Conservation (phyloP, 1,284 basidiomycete genomes). For the Leccinum fallax region DNA sequence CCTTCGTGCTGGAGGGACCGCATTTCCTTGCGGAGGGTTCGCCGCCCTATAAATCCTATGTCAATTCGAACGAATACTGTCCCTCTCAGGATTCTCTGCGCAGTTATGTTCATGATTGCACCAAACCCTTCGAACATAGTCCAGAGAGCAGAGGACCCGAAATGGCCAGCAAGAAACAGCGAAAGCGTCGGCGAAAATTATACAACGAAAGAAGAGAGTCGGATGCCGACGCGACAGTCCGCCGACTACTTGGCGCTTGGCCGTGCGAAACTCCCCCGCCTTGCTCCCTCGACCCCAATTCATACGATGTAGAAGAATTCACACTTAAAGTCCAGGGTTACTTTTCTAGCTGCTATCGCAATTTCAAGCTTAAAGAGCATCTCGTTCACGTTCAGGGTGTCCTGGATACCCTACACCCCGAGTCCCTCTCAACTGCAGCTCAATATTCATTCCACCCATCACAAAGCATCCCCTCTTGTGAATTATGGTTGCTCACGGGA, state of each 20-base stretch:
- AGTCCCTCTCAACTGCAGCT: neutral
- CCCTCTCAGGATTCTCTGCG: slow-evolving; percentile 2
- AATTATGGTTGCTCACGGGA: neutral
- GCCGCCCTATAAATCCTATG: slow-evolving; percentile 11
- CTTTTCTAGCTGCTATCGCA: slow-evolving; percentile 20
- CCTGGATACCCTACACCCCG: neutral
- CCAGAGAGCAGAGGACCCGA: slow-evolving; percentile 7
- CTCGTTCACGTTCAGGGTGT: slow-evolving; percentile 17
- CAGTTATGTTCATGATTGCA: slow-evolving; percentile 2
- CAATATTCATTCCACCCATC: slow-evolving; percentile 20
- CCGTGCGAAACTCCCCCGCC: slow-evolving; percentile 6
- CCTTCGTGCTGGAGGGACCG: slow-evolving; percentile 25
- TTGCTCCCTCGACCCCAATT: neutral
- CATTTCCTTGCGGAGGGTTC: slow-evolving; percentile 11
- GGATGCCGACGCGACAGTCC: neutral
- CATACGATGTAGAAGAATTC: slow-evolving; percentile 4
- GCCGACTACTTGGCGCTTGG: slow-evolving; percentile 10
- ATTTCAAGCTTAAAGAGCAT: slow-evolving; percentile 14
- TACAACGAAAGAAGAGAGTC: slow-evolving; percentile 5
- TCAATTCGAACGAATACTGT: slow-evolving; percentile 13
- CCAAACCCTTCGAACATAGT: slow-evolving; percentile 12
- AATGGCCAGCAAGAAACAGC: neutral
- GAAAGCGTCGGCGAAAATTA: neutral
- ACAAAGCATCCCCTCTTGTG: neutral
- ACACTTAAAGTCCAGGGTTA: neutral